Percentiles rank a stretch among this genome's conserved stretches.
phyloP scores from a whole-genome alignment of 2,329 filamentous ascomycete species.

The Aspergillus quadrilineatus region DNA sequence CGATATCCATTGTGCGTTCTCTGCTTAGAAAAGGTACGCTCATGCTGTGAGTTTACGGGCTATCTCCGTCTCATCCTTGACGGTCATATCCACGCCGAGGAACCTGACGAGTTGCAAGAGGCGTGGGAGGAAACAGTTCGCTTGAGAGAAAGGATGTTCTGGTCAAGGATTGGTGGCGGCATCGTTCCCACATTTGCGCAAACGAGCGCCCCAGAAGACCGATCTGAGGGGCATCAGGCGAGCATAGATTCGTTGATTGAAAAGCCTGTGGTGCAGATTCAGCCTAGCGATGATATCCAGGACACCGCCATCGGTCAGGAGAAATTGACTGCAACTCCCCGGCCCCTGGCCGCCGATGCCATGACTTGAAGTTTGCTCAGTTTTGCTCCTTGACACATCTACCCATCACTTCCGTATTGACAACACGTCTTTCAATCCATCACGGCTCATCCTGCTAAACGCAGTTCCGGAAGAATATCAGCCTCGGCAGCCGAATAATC shows the following conservation, averaged over 20 bases:
- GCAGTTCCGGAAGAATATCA: neutral
- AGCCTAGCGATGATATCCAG: slow-evolving; percentile 5
- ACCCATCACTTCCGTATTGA: neutral
- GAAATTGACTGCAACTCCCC: slow-evolving; percentile 1
- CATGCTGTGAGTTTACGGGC: slow-evolving; percentile 87
- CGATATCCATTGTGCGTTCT: slow-evolving; percentile 87
- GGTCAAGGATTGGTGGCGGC: slow-evolving; percentile 87
- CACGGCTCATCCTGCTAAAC: neutral
- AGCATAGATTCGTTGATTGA: slow-evolving; percentile 8
- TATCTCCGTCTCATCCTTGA: slow-evolving; percentile 90
- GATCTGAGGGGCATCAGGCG: slow-evolving; percentile 8
- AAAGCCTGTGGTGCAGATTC: neutral
- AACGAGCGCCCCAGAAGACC: slow-evolving; percentile 12
- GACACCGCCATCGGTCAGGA: slow-evolving; percentile 5
- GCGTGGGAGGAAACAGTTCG: slow-evolving; percentile 95
- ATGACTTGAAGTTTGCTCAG: neutral
- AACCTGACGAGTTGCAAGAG: slow-evolving; percentile 76
- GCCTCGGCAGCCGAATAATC: neutral
- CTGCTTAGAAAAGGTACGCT: slow-evolving; percentile 78
- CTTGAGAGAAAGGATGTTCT: slow-evolving; percentile 93
- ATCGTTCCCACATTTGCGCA: slow-evolving; percentile 67
- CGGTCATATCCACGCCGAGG: slow-evolving; percentile 83
- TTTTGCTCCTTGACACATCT: neutral
- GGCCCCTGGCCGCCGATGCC: neutral
- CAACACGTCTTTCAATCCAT: neutral